These are phyloP conservation scores for Polytrichum commune DNA, from an alignment of 225 moss, liverwort and hornwort species.

Conservation along the genomic window DNA sequence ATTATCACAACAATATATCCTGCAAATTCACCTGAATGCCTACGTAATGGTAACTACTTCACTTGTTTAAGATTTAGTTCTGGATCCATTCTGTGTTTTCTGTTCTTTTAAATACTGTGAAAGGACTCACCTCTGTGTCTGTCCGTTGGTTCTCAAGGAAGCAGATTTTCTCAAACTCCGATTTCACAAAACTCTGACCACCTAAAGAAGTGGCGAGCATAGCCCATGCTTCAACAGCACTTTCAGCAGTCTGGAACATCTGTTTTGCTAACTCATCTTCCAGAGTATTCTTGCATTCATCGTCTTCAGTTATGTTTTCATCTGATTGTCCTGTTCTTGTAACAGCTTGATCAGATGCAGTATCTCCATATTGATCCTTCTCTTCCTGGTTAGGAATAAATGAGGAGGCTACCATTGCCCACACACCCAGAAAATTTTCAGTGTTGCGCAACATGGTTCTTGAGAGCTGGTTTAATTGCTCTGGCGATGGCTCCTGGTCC, in stretches of 20 bases:
- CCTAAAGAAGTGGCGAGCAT: constrained; percentile 71
- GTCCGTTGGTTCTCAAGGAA: constrained; percentile 76
- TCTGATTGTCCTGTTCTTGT: constrained; percentile 14
- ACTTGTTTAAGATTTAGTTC: too few relatives aligned
- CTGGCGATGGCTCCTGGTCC: constrained; percentile 27
- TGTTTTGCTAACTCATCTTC: constrained; percentile 39
- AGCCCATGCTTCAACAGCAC: constrained; percentile 95
- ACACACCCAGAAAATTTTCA: constrained; percentile 60
- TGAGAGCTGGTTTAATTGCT: constrained; percentile 33
- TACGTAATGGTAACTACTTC: too few relatives aligned
- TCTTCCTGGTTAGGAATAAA: constrained; percentile 28
- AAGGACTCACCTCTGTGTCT: constrained; percentile 68
- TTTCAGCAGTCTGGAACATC: constrained; percentile 83
- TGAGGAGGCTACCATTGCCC: constrained; percentile 63
- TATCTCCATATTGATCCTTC: constrained; percentile 16
- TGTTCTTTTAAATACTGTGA: too few relatives aligned
- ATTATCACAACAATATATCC: too few relatives aligned
- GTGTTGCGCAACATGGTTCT: constrained; percentile 50
- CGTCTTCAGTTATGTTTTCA: constrained; percentile 13
- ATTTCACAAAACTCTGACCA: constrained; percentile 71
- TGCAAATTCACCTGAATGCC: too few relatives aligned
- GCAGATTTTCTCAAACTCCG: constrained; percentile 84
- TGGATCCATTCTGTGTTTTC: too few relatives aligned
- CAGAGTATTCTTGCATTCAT: constrained; percentile 21
- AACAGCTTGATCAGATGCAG: constrained; percentile 6